These are phyloP conservation scores for Vitis labrusca DNA, from an alignment of 164 flowering plant genomes.

Conservation along the genomic window DNA sequence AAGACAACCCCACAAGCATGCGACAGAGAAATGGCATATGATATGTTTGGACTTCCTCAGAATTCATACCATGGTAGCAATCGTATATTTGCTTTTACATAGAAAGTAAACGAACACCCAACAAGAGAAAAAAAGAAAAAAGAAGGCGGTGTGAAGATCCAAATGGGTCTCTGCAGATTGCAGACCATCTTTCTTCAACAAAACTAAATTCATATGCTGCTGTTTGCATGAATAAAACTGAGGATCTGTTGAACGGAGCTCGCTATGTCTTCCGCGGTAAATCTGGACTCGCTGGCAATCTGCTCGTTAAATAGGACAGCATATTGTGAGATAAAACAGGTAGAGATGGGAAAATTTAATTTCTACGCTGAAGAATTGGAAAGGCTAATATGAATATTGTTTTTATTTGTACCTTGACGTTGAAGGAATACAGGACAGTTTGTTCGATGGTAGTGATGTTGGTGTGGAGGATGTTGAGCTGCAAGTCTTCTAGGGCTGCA, in stretches of 20 bases:
- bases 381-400: not conserved
- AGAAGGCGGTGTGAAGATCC: no score
- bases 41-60: no score
- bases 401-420: constrained; percentile 62
- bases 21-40: no score
- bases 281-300: constrained; percentile 63
- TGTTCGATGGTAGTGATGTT: constrained; percentile 96
- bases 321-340: not conserved
- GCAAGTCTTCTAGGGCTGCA: constrained; percentile 84
- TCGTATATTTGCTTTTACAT: no score
- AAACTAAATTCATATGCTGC: constrained; percentile 27
- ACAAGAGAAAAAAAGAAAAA: no score
- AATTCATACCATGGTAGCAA: no score
- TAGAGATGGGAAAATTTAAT: not conserved
- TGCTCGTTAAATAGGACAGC: constrained; percentile 13
- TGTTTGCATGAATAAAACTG: constrained; percentile 83
- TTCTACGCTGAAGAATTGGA: not conserved
- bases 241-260: constrained; percentile 85
- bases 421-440: constrained; percentile 94
- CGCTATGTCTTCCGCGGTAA: constrained; percentile 86
- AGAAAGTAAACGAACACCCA: no score
- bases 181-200: not conserved
- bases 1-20: no score
- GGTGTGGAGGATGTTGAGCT: constrained; percentile 81
- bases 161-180: no score